Conservation (phyloP, 2,329 filamentous ascomycete species). For the Cyanodermella asteris region DNA sequence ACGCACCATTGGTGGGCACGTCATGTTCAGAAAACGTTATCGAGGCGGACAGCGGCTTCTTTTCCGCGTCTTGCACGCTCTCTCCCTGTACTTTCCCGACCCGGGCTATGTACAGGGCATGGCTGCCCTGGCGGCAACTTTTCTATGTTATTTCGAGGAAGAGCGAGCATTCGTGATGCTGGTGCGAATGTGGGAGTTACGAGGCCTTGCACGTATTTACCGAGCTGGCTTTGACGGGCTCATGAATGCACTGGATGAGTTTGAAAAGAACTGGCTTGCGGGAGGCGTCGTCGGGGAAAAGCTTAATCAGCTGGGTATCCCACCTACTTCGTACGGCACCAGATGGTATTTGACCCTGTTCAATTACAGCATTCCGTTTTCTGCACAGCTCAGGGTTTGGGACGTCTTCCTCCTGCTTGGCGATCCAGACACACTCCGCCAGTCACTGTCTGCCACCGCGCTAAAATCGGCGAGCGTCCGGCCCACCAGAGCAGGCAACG, state of each 20-base stretch:
- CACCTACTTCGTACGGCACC: constrained; percentile 82
- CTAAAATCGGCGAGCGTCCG: constrained; percentile 4
- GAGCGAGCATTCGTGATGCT: constrained; percentile 90
- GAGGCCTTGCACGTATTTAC: constrained; percentile 71
- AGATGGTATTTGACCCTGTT: constrained; percentile 95
- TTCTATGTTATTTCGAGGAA: constrained; percentile 93
- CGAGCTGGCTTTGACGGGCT: constrained; percentile 64
- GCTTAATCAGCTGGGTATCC: constrained; percentile 56
- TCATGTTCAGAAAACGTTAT: constrained; percentile 90
- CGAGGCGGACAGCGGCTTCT: constrained; percentile 76
- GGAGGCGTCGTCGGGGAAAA: constrained; percentile 59
- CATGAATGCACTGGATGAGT: constrained; percentile 67
- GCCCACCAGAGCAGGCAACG: no score
- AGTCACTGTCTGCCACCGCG: constrained; percentile 8
- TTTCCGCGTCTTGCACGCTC: constrained; percentile 77
- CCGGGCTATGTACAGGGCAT: constrained; percentile 96
- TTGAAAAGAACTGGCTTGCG: constrained; percentile 63
- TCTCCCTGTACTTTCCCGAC: constrained; percentile 75
- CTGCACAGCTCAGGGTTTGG: constrained; percentile 87
- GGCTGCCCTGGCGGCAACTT: constrained; percentile 76
- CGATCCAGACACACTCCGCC: constrained; percentile 37
- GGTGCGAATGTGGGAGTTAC: constrained; percentile 76
- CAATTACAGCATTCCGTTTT: constrained; percentile 88
- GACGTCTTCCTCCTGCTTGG: constrained; percentile 93
- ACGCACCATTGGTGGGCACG: constrained; percentile 79